These are phyloP conservation scores for Corymbia citriodora DNA, from an alignment of 441 rosid species.

Conservation along the genomic window DNA sequence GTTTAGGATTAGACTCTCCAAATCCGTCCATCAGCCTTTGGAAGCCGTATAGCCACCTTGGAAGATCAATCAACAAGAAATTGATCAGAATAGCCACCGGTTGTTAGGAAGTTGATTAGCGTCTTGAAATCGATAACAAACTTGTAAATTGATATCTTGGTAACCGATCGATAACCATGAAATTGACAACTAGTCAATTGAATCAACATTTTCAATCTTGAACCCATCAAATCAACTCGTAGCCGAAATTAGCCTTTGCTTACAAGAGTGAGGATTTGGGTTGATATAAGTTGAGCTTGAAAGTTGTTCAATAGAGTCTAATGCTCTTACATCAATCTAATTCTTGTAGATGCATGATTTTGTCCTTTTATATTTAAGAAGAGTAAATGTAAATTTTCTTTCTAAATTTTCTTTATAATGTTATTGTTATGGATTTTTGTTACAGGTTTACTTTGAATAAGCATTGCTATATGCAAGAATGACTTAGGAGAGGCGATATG, in stretches of 20 bases:
- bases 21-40: not conserved
- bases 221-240: not conserved
- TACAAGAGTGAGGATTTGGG: not conserved
- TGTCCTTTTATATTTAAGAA: not conserved
- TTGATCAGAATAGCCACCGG: not conserved
- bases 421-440: not conserved
- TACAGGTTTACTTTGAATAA: not conserved
- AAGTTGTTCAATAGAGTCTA: not conserved
- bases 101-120: not conserved
- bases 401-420: not conserved
- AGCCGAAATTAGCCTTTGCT: not conserved
- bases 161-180: accelerated
- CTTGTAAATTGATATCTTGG: not conserved
- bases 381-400: not conserved
- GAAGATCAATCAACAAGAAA: not conserved
- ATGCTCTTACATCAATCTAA: not conserved
- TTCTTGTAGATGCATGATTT: not conserved
- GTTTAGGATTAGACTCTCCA: not conserved
- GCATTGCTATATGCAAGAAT: not conserved
- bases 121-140: not conserved
- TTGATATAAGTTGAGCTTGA: not conserved
- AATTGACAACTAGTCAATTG: not conserved
- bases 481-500: not conserved
- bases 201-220: not conserved
- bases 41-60: not conserved